A percentile compares a stretch with the other conserved stretches of the same genome.
phyloP scores from a whole-genome alignment of 805 yeast species.

The Teunomyces panamensis region DNA sequence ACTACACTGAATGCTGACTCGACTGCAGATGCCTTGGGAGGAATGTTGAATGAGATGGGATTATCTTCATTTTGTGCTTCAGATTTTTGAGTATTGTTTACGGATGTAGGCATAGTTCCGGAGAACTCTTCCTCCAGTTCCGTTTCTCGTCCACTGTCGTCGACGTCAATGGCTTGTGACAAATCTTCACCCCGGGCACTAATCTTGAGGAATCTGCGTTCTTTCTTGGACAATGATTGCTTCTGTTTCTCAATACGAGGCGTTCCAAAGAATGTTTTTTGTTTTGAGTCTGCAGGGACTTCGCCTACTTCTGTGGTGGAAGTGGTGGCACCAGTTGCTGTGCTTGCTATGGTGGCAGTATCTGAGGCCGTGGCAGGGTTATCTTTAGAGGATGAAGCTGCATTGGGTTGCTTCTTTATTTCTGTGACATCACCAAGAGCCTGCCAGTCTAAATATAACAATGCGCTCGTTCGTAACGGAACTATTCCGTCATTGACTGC shows the following conservation, averaged over 20 bases:
- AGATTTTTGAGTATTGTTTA: too few relatives aligned
- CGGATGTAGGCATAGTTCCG: too few relatives aligned
- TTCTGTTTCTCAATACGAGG: not conserved
- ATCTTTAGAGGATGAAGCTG: not conserved
- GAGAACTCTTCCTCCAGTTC: conserved; percentile 5
- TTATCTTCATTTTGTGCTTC: not conserved
- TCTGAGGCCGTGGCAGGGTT: not conserved
- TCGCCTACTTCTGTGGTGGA: not conserved
- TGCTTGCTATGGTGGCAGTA: not conserved
- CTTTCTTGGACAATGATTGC: conserved; percentile 9
- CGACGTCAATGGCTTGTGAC: not conserved
- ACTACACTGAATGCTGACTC: conserved; percentile 41
- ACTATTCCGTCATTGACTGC: conserved; percentile 47
- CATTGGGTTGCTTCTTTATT: conserved; percentile 16
- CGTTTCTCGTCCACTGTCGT: not conserved
- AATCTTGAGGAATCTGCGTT: conserved; percentile 17
- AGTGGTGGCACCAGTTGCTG: not conserved
- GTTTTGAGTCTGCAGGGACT: not conserved
- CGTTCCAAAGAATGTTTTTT: not conserved
- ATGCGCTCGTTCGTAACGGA: conserved; percentile 42
- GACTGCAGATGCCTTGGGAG: conserved; percentile 43
- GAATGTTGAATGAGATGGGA: conserved; percentile 31
- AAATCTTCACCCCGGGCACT: conserved; percentile 16
- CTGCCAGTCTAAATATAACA: conserved; percentile 41
- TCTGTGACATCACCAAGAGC: conserved; percentile 40